Base-by-base conservation (phyloP, 208 protist genomes). In the Acanthamoeba castellanii region DNA sequence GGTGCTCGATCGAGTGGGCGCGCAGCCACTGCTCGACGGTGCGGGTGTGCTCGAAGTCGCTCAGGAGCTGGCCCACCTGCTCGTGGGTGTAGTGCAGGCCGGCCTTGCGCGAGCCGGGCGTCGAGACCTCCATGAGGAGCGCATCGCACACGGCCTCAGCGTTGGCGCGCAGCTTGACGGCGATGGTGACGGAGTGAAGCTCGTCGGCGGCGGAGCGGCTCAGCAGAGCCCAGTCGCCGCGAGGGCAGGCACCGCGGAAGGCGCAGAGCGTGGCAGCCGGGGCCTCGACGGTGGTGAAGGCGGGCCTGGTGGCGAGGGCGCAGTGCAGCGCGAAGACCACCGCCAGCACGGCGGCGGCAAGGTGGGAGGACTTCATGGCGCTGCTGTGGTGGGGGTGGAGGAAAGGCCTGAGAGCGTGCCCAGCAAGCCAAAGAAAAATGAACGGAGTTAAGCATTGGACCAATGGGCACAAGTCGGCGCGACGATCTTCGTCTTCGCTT, bases 21-120 rank as follows among this genome's bases (percentile, higher is more conserved):
- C 55, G 55, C 20, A 90, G 57, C 82, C 82, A 90, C 55, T 90
- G 55, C 82, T 90, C 82, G 34, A 90, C 82, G 20, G 82, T 68
- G 32, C 57, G 47, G 47, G 82, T 59, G 47, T 90, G 59, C 1
- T 42, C 27, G n/a, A 68, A 66, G 55, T 70, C 3, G 57, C 3
- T n/a, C 55, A 90, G 57, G 32, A 90, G 82, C 82, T 90, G n/a
- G 18, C 82, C 82, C 11, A 90, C 82, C 82, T 90, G 55, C 30
- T 90, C 55, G 82, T 70, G 55, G 25, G 82, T 68, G 47, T 70
- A 68, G 1, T 13, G 1, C 4, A 70, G 47, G n/a, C 82, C 82
- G 30, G 55, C 42, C 82, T 68, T 90, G 50, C 5, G 47, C 55
- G 82, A 90, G 82, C 47, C 55, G 32, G 82, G 82, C 14, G 47